A percentile compares a stretch with the other conserved stretches of the same genome.
phyloP scores from a whole-genome alignment of 768 basidiomycete species.

The Lactifluus rugatus region DNA sequence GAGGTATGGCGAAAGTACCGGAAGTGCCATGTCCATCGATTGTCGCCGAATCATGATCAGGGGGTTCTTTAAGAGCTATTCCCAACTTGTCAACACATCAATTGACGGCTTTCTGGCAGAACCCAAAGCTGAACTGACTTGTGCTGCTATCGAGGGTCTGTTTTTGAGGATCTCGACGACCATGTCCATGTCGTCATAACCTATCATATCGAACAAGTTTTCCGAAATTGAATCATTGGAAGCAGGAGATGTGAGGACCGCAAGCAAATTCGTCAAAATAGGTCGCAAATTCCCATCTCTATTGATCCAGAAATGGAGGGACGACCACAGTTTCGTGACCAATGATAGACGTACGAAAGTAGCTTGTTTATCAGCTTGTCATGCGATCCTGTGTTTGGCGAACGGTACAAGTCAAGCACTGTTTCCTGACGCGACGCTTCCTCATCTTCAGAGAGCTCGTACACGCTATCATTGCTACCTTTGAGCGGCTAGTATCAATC shows the following conservation, averaged over 20 bases:
- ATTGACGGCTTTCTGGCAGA: background rate
- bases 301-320: background rate
- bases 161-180: slow-evolving; percentile 58
- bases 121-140: slow-evolving; percentile 32
- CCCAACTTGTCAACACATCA: slow-evolving; percentile 13
- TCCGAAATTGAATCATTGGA: slow-evolving; percentile 65
- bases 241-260: slow-evolving; percentile 39
- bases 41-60: background rate
- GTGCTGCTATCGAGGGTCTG: slow-evolving; percentile 37
- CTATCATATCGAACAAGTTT: slow-evolving; percentile 71
- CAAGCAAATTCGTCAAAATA: slow-evolving; percentile 23
- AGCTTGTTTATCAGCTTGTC: slow-evolving; percentile 11
- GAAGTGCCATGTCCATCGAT: background rate
- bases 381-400: background rate
- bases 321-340: background rate
- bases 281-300: slow-evolving; percentile 26
- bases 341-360: slow-evolving; percentile 15
- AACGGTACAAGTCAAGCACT: slow-evolving; percentile 17
- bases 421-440: slow-evolving; percentile 9
- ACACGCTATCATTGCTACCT: slow-evolving; percentile 4
- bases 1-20: background rate
- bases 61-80: background rate
- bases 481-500: slow-evolving; percentile 1
- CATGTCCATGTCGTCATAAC: slow-evolving; percentile 76
- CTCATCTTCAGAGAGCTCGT: slow-evolving; percentile 11